Base-by-base conservation (phyloP, 129 eudicot species). In the Oenanthe sinensis region DNA sequence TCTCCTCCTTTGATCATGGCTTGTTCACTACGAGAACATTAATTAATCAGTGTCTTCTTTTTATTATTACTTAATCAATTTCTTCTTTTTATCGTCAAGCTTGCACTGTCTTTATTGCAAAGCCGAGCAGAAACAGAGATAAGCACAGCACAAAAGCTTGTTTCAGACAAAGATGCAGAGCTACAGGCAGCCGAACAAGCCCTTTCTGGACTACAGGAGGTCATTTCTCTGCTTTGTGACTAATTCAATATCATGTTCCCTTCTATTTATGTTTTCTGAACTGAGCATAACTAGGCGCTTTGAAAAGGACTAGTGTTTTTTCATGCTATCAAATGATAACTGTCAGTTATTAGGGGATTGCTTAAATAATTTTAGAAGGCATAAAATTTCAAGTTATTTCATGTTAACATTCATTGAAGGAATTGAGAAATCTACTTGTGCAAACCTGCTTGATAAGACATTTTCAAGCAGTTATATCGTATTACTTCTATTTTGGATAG, bases 161-260 rank as follows among this genome's bases (percentile, higher is more conserved):
- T 90, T 68, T 81, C 84, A 54, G 93, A 91, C 65, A 94, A 90
- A 83, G 98, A 91, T 83, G 89, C 90, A 75, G 98, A 94, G 81
- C 72, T 94, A 55, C 88, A 47, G 52, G 87, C 90, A 58, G 92
- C 96, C 39, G 97, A 94, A 82, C 93, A 91, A 79, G 84, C 86
- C 86, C 88, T 94, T 81, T 86, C 90, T 28, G 98, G 92, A 79
- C 82, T 94, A 80, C 84, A 79, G 55, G 97, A 90, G 96, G 98
- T 94, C 82, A 19, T 26, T 10, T 30, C 58, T 26, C 58, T 46
- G 42, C 40, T 74, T 26, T 46, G 46, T 48, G 49, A 14, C 77
- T 44, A 44, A 19, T 43, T 10, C 49, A 71, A 20, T 42, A 11
- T 42, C 36, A 22, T 73, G 52, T 71, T 71, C 30, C 46, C 48